Base-by-base conservation (phyloP, 495 filamentous ascomycete species). In the Penicillium dipodomyicola region DNA sequence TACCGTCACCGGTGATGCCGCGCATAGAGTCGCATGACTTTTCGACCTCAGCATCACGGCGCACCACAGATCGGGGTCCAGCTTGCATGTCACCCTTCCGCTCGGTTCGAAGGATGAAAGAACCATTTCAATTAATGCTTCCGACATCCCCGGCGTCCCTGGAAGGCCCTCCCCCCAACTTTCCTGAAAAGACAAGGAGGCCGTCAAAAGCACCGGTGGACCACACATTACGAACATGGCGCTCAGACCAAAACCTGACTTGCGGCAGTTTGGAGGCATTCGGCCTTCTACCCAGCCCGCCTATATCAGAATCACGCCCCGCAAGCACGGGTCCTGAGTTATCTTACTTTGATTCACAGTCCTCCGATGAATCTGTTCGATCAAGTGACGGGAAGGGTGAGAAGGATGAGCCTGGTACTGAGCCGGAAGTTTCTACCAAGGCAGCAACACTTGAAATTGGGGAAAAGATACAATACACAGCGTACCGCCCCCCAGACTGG, bases 21-120 rank as follows among this genome's bases (percentile, higher is more conserved):
- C 59, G 57, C 4, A 30, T 51, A 40, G 66, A 69, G 19, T 17
- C 52, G 20, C 58, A 67, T 45, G 74, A 77, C 33, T 66, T 65
- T 49, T 69, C 69, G 6, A 60, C 64, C 22, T 58, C 66, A n/a
- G 58, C 67, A 35, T 41, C 64, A 15, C 60, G 67, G 55, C 63
- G 71, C 20, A 59, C 64, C 22, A 54, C 56, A 22, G 70, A 70
- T 37, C 72, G 72, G 3, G 59, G 51, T 2, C 46, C 65, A 15
- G 58, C 64, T 39, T 68, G 49, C 27, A 69, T 75, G 37, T 78
- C 75, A 23, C 76, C 75, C 0, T 77, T 77, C 49, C 75, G 75
- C 20, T 78, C 76, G 1, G 76, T 79, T n/a, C 65, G 73, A 15
- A 71, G 63, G 52, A 79, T 79, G 75, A 77, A 77, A 49, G 69